Evolutionary conservation across 2,329 filamentous ascomycete species (phyloP), one percentile per base, ranked within the genome.

Genomic region (Monilinia polystroma): DNA sequence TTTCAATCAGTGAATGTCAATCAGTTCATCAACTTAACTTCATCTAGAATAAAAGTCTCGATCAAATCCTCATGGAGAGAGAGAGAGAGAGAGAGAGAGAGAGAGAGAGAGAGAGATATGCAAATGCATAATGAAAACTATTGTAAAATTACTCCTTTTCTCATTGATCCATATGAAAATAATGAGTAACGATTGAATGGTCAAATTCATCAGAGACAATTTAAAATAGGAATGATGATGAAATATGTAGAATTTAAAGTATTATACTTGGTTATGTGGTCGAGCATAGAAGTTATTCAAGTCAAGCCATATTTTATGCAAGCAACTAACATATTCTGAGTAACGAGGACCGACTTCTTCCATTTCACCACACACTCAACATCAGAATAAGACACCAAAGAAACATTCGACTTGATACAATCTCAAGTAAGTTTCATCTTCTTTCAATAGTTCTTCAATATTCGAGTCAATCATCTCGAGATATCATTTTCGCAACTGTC

Each of bases 301-400:
- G 43, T 59, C 18, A 29, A 65, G 43, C 45, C 63, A 59, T 49
- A 49, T 65, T 64, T 60, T 65, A 65, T 72, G 70, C 71, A 73
- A 70, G 70, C 68, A 70, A 45, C 67, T 66, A 68, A 66, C 70
- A 65, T 68, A 65, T 63, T 67, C 66, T 69, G 68, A 70, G 67
- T 72, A 66, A 69, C 65, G 43, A 66, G 62, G 63, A 58, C 51
- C 67, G 62, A 58, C 56, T 66, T 59, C 55, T 60, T 60, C 51
- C 55, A 49, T 18, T 54, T 60, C 56, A 66, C 23, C 64, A 66
- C 57, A 66, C 64, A 63, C 56, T 43, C 43, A 66, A 63, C 63
- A 35, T 11, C 45, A 63, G 65, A 69, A 59, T 60, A 65, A 59
- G 68, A 72, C 58, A 57, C 66, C 35, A 47, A 52, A 55, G 52